Base-by-base conservation (phyloP, 2,329 filamentous ascomycete species). In the Stemphylium beticola region DNA sequence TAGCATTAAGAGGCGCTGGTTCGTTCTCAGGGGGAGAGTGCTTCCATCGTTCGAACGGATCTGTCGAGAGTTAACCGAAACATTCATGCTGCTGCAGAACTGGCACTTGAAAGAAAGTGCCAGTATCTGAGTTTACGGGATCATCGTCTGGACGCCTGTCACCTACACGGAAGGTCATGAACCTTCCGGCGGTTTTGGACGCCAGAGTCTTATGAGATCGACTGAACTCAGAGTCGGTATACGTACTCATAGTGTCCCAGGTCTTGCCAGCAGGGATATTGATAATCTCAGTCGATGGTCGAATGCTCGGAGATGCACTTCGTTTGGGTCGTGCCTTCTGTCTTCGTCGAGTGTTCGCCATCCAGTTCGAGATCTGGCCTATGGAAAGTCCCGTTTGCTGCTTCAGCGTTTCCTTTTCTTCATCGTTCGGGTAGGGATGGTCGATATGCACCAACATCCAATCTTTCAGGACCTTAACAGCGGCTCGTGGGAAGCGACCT, bases 291-390 rank as follows among this genome's bases (percentile, higher is more conserved):
- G 83, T 83, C 51, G 84, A 83, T 58, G 81, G 83, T 22, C 85
- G 83, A 40, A 88, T 78, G 62, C 88, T 85, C 1, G 91, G 90
- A 4, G 91, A 93, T 15, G 83, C 85, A 26, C 85, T 86, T 60
- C 88, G 83, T 41, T 85, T 86, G 2, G 85, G 81, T 42, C 87
- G 85, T 49, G 89, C 86, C 78, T 96, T 96, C 65, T 90, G 88
- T 58, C 92, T 84, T 52, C 92, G 86, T 38, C 92, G 87, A 53
- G 92, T 92, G 74, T 96, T 96, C 55, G 92, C 92, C 41, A 96
- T 85, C 92, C 92, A 96, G 72, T 96, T 96, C 10, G 88, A 88
- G 65, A 96, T 93, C 69, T 97, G 93, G 12, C 83, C 89, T 66
- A 91, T 86, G 72, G 86, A 92, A 36, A 97, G 81, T 7, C 92